A percentile compares a stretch with the other conserved stretches of the same genome.
These are phyloP conservation scores for Ophiocordyceps camponoti-saundersi DNA, from an alignment of 2,329 filamentous ascomycete species.

Conservation along the genomic window DNA sequence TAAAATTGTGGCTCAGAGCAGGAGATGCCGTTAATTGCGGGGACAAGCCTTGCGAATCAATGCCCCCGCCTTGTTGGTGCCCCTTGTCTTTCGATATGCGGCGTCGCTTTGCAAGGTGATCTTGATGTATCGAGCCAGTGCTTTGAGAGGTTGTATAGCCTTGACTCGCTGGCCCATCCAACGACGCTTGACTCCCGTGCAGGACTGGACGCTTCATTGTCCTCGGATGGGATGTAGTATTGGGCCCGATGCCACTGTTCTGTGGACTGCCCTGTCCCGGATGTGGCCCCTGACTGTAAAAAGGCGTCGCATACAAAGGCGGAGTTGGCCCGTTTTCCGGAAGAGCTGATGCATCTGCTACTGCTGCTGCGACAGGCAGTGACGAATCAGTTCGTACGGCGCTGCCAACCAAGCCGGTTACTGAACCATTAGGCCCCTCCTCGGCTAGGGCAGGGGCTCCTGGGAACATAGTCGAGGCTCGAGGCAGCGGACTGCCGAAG, in stretches of 20 bases:
- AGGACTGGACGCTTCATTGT: background rate
- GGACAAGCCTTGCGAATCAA: conserved; percentile 3
- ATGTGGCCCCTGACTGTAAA: background rate
- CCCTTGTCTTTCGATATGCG: conserved; percentile 8
- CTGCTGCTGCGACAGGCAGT: background rate
- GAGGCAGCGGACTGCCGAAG: conserved; percentile 1
- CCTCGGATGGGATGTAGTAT: background rate
- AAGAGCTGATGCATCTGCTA: background rate
- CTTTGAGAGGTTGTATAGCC: conserved; percentile 1
- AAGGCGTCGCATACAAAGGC: background rate
- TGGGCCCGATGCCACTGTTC: background rate
- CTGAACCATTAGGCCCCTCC: background rate
- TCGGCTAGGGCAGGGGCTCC: background rate
- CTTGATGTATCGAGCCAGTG: conserved; percentile 2
- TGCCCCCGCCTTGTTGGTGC: conserved; percentile 3
- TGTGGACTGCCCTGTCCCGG: background rate
- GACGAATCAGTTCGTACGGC: background rate
- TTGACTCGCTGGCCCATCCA: background rate
- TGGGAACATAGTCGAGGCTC: background rate
- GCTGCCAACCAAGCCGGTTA: background rate
- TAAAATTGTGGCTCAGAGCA: conserved; percentile 1
- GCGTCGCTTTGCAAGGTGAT: conserved; percentile 8
- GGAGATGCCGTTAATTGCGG: conserved; percentile 4
- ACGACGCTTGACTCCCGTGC: background rate
- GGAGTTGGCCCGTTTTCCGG: background rate